phyloP scores from a whole-genome alignment of 768 basidiomycete species.

The Xerocomus potaroensis region DNA sequence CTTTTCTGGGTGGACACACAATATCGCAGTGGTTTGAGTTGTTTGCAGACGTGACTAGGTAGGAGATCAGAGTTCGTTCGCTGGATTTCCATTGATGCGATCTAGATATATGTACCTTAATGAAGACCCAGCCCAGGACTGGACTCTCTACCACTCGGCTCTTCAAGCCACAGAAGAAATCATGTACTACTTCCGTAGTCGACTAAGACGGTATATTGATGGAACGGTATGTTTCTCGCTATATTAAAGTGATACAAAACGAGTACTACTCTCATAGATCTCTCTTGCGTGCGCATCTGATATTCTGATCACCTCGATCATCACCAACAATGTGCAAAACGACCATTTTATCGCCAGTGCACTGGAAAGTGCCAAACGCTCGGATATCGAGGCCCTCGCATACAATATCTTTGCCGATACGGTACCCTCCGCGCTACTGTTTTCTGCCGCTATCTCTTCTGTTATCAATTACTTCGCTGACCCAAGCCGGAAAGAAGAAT shows the following conservation, averaged over 20 bases:
- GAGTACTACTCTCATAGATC: neutral
- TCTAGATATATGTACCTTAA: conserved; percentile 37
- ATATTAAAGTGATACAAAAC: neutral
- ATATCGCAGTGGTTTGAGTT: conserved; percentile 45
- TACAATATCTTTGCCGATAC: conserved; percentile 48
- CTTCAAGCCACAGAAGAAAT: conserved; percentile 25
- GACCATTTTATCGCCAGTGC: conserved; percentile 17
- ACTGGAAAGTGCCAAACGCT: conserved; percentile 3
- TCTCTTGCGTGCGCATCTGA: conserved; percentile 23
- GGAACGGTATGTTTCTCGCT: conserved; percentile 15
- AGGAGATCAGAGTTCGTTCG: neutral
- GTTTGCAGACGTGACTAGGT: conserved; percentile 43
- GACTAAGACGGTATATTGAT: conserved; percentile 17
- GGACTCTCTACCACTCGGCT: conserved; percentile 30
- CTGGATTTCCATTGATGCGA: neutral
- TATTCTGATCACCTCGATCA: conserved; percentile 13
- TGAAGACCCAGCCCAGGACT: conserved; percentile 27
- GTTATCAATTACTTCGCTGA: conserved; percentile 60
- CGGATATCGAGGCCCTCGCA: conserved; percentile 36
- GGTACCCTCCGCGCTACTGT: conserved; percentile 52
- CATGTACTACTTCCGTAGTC: conserved; percentile 20
- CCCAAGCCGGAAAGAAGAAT: conserved; percentile 30
- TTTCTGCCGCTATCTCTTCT: conserved; percentile 51
- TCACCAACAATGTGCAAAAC: conserved; percentile 23
- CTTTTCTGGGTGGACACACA: conserved; percentile 37